Evolutionary conservation across 2,329 filamentous ascomycete genomes (phyloP), one percentile per base, ranked within the genome.

Genomic region (Cytospora chrysosperma): DNA sequence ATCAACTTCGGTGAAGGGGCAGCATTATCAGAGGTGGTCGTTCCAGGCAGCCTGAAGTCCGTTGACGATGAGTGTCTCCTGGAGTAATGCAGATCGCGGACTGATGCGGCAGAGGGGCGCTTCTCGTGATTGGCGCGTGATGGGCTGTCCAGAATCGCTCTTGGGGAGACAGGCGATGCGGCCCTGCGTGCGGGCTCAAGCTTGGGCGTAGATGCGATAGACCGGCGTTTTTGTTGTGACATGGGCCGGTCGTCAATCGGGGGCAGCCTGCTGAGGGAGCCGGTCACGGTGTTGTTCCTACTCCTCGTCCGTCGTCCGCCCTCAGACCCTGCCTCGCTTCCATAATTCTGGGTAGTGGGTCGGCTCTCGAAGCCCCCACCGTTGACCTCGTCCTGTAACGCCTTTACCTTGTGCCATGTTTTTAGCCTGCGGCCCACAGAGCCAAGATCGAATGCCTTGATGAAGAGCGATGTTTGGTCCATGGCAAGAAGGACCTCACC

Each of bases 341-440:
- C 84, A 71, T 85, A 85, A 2, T 79, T 82, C 62, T 80, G 79
- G 0, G 84, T 87, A 54, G 81, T 84, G 58, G 84, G 79, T 63
- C 82, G 79, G 13, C 78, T 79, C 28, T 75, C 67, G 19, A 72
- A 63, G 9, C 74, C 76, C 34, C 75, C 76, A 52, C 84, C 83
- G 67, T 85, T 89, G 50, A 95, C 88, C 75, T 97, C 92, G 71
- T 96, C 91, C 73, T 98, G 94, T 67, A 98, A 83, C 4, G 87
- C 82, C 76, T 96, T 96, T 75, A 98, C 93, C 76, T 95, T 97
- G 76, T 97, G 92, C 94, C 94, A 98, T 2, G 93, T 97, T 75
- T 96, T 96, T 66, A 98, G 78, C 66, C 94, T 85, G 63, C 92
- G 85, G 10, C 94, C 94, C 69, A 98, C 93, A 3, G 93, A 92